Evolutionary conservation across 73 alveolate species (phyloP), one percentile per base, ranked within the genome.

Genomic region (Symbiodinium natans): DNA sequence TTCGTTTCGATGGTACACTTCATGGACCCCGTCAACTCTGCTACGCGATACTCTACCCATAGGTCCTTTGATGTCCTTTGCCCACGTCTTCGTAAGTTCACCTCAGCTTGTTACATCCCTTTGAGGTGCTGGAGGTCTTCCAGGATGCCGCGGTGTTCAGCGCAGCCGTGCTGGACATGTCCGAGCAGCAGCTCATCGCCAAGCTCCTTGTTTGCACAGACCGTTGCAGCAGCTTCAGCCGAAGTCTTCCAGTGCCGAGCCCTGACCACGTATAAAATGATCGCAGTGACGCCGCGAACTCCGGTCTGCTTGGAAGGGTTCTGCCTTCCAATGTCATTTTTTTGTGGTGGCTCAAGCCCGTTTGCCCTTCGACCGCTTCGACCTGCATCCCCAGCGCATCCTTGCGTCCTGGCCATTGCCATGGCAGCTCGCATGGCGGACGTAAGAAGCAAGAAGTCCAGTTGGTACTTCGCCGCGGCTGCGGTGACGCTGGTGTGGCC

Each of bases 111-210:
- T n/a, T n/a, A n/a, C 34, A 48, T 15, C 75, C 27, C 1, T 19
- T 1, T 25, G 36, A 89, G 99, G 99, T 99, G 41, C 98, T 93
- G 99, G 99, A 99, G 92, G 99, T 99, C 99, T 99, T 99, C 99
- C 99, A 99, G 92, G 99, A 99, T 89, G 99, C 99, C 56, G 92
- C 99, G 86, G 99, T 99, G 99, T 99, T 99, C 99, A 99, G 99
- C 99, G 99, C 99, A 73, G 99, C 99, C 83, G 99, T 99, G 98
- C 99, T 99, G 88, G 99, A 99, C 99, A 99, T 99, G 95, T 99
- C 99, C 93, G 99, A 99, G 90, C 99, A 99, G 93, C 39, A 21
- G 38, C 42, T n/a, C 43, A 34, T 34, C 48, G 29, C 42, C 23
- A 33, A 34, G 84, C 27, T 43, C 84, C 84, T 74, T 63, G 63